Base-by-base conservation (phyloP, 2,329 filamentous ascomycete genomes). In the Scopulariopsis brevicaulis region DNA sequence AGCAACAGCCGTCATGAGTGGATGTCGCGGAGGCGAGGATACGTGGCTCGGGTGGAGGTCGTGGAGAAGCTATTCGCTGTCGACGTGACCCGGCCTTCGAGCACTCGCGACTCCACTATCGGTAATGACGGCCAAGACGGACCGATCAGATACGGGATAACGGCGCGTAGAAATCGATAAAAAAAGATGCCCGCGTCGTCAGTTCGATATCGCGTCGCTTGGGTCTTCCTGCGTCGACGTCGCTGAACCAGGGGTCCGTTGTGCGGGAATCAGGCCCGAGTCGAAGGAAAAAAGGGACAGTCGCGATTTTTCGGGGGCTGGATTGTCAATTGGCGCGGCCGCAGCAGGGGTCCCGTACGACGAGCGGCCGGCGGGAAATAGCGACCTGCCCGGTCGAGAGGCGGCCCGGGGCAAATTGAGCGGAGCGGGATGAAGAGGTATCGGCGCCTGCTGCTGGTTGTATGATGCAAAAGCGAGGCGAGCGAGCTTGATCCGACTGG, bases 1-100 rank as follows among this genome's bases (percentile, higher is more conserved):
- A 63, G 83, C 83, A 68, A 87, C 83, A 68, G 84, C 84, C 73
- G 83, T 86, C 84, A 86, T 87, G 74, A 70, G 74, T 75, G 43
- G 55, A 43, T 18, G 43, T 43, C 12, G 46, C 48, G 54, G 48
- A 60, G 43, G 57, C 55, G 53, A 54, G 52, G 50, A 55, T 54
- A 57, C 54, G 54, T 43, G 46, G n/a, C 46, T 50, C 20, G 40
- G 40, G 40, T 15, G 34, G 53, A 48, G 56, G 56, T 60, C 51
- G 50, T 55, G 48, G 53, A 58, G 53, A 34, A 59, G 61, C 20
- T 14, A 53, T 53, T 32, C 52, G 6, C 28, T 22, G 28, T 37
- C 12, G 11, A 25, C 18, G 28, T 54, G 28, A 20, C n/a, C 46
- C 46, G 11, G n/a, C 18, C 46, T 6, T 50, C 12, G 18, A 22